Percentiles rank a stretch among this genome's conserved stretches.
Conservation (phyloP, 768 basidiomycete genomes). For the Auricularia cornea region DNA sequence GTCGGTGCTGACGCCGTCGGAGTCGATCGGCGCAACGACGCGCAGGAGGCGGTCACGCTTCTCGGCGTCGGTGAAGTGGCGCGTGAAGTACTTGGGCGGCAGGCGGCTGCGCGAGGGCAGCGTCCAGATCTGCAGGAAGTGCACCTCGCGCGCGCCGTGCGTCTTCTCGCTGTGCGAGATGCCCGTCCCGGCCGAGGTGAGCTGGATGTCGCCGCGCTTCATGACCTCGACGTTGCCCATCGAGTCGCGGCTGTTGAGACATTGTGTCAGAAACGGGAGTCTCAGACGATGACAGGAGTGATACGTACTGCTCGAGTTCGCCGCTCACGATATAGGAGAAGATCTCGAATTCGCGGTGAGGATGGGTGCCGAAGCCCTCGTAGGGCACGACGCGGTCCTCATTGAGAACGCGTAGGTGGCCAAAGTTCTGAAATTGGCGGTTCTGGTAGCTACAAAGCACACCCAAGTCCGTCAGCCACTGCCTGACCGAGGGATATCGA, state of each 20-base stretch:
- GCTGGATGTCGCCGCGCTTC: conserved; percentile 81
- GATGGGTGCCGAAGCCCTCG: conserved; percentile 81
- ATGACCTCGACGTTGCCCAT: conserved; percentile 89
- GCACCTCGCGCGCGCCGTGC: conserved; percentile 34
- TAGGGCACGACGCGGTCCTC: conserved; percentile 75
- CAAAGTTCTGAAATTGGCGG: conserved; percentile 47
- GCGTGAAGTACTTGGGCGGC: conserved; percentile 76
- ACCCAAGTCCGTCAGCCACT: background rate
- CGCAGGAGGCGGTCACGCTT: conserved; percentile 65
- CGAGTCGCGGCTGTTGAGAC: conserved; percentile 61
- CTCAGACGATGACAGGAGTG: background rate
- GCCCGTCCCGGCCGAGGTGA: conserved; percentile 88
- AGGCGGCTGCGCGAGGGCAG: conserved; percentile 41
- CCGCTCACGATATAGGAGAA: conserved; percentile 81
- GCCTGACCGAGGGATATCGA: conserved; percentile 19
- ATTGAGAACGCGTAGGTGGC: conserved; percentile 81
- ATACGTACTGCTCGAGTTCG: conserved; percentile 68
- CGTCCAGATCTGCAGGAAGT: conserved; percentile 71
- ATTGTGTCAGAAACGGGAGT: conserved; percentile 1
- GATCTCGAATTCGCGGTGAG: conserved; percentile 82
- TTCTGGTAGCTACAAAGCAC: conserved; percentile 48
- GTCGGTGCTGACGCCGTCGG: conserved; percentile 46
- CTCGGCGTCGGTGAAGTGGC: conserved; percentile 72
- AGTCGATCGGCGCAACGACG: conserved; percentile 67
- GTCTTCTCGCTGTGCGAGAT: conserved; percentile 74